Percentiles rank a stretch among this genome's conserved stretches.
phyloP scores from a whole-genome alignment of 176 grass and related monocot species.

The sorghum (Sorghum bicolor) region Sorghum_bicolor_NCBIv3 NC_012879.2:55424501-55425000 shows the following conservation, averaged over 20 bases:
- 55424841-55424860: neutral
- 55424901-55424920: neutral
- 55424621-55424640: conserved; percentile 33
- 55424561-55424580: conserved; percentile 49
- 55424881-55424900: neutral
- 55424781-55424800: neutral
- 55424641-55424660: conserved; percentile 33
- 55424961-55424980: neutral
- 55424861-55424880: neutral
- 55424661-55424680: conserved; percentile 27
- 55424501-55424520: conserved; percentile 56
- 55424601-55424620: neutral
- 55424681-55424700: neutral
- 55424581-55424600: conserved; percentile 31
- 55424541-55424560: conserved; percentile 51
- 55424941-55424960: neutral
- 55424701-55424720: neutral
- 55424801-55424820: no score
- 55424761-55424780: neutral
- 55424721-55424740: neutral
- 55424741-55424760: neutral
- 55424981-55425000: neutral
- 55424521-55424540: conserved; percentile 52
- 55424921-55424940: neutral
- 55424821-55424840: fast-evolving